Conservation (phyloP, 1,139 yeast genomes). For the Debaryomyces sp. region DNA sequence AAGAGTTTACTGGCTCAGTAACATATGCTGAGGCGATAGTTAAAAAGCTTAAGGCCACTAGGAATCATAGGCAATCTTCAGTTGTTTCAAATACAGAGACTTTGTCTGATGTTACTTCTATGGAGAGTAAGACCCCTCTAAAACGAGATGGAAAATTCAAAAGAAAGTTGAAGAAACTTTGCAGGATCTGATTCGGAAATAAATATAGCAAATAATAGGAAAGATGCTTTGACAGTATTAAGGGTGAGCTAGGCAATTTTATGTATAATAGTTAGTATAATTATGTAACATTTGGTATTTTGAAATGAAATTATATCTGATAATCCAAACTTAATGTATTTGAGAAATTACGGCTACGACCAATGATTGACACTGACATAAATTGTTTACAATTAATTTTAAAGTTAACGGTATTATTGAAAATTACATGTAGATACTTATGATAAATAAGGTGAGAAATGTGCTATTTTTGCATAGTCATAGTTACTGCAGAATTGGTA, state of each 20-base stretch:
- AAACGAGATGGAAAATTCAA: background rate
- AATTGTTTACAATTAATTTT: background rate
- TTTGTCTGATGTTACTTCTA: background rate
- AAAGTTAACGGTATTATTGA: background rate
- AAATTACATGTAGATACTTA: background rate
- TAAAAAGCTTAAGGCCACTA: background rate
- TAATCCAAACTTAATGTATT: background rate
- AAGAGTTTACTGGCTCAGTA: background rate
- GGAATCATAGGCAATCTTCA: background rate
- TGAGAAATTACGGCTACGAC: background rate
- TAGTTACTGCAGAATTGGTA: background rate
- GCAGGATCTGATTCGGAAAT: background rate
- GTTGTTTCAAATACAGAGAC: conserved; percentile 1
- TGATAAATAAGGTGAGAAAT: background rate
- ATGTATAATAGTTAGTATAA: background rate
- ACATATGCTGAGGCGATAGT: conserved; percentile 5
- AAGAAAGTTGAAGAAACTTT: background rate
- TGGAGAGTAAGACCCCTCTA: background rate
- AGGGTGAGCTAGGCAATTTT: background rate
- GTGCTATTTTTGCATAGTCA: background rate
- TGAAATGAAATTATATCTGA: background rate
- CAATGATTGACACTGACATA: background rate
- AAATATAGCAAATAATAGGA: background rate
- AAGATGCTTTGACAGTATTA: background rate
- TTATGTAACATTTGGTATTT: background rate